phyloP scores from a whole-genome alignment of 2,329 filamentous ascomycete species.

The Lachnellula cervina region DNA sequence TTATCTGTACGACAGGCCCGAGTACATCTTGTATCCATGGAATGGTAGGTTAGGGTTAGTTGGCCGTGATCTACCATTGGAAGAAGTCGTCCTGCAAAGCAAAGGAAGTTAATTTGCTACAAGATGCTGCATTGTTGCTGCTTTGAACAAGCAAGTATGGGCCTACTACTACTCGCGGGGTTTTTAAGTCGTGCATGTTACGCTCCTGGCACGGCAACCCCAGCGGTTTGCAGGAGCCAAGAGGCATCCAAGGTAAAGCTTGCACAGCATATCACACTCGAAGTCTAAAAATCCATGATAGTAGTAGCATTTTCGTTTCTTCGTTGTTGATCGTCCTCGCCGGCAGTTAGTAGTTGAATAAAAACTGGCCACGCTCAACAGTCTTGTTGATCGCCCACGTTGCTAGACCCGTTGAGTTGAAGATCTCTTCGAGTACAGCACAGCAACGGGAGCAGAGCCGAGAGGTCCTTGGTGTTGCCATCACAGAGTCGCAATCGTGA shows the following conservation, averaged over 20 bases:
- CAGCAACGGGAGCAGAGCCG: background rate
- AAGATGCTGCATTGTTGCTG: background rate
- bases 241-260: too few species aligned
- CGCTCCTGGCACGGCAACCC: too few species aligned
- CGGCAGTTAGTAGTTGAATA: background rate
- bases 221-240: too few species aligned
- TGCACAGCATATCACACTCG: too few species aligned
- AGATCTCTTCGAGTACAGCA: background rate
- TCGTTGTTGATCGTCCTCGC: too few species aligned
- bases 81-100: background rate
- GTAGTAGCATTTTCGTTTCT: too few species aligned
- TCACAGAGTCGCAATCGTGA: background rate
- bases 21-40: background rate
- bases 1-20: constrained; percentile 1
- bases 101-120: background rate
- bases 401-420: background rate
- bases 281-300: too few species aligned
- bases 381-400: background rate
- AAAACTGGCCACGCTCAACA: background rate
- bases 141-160: background rate
- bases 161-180: background rate
- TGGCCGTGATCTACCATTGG: background rate
- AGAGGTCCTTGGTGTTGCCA: background rate
- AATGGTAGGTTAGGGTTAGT: background rate
- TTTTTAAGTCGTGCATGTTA: background rate